Evolutionary conservation across 2,329 filamentous ascomycete genomes (phyloP), one percentile per base, ranked within the genome.

Genomic region (Dryadomyces quercus-mongolicae): DNA sequence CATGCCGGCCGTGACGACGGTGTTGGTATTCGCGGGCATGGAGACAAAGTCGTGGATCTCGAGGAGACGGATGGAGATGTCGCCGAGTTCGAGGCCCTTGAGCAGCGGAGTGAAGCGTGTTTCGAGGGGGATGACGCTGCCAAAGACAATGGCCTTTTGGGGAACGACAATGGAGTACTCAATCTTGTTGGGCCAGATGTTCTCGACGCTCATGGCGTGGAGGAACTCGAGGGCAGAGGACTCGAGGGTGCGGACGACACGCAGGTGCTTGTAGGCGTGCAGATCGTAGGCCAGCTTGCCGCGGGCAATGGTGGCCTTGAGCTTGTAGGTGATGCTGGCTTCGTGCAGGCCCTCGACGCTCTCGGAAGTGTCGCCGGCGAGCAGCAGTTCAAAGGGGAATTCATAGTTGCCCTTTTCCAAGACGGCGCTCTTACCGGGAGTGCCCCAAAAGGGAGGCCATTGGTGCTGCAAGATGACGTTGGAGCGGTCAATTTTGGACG

Each of bases 101-200:
- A 95, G 74, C 2, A 97, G 74, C 0, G 92, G 91, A 1, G 90
- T 88, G 58, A 97, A 83, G 58, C 87, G 82, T 72, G 96, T 92
- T 62, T 95, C 84, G 56, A 95, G 77, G 1, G 84, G 82, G 50
- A 97, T 83, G 21, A 78, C 78, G n/a, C 88, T 94, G 51, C 93
- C 93, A 63, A 96, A 95, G 18, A 95, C 86, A 53, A 95, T 85
- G 2, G 93, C 93, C 71, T 96, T 96, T 64, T 89, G 91, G 0
- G 93, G 92, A 12, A 95, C 88, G 55, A 88, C 82, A 59, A 98
- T 90, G 34, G 89, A 92, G 71, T 98, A 98, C 67, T 95, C 88
- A 62, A 97, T 81, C 74, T 98, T 98, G 73, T 95, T 93, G 6
- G 90, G 87, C 93, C 93, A 98, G 59, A 95, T 86, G 65, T 96